Percentiles rank a stretch among this genome's conserved stretches.
Conservation (phyloP, 495 filamentous ascomycete species). For the Neurospora tetraspora region DNA sequence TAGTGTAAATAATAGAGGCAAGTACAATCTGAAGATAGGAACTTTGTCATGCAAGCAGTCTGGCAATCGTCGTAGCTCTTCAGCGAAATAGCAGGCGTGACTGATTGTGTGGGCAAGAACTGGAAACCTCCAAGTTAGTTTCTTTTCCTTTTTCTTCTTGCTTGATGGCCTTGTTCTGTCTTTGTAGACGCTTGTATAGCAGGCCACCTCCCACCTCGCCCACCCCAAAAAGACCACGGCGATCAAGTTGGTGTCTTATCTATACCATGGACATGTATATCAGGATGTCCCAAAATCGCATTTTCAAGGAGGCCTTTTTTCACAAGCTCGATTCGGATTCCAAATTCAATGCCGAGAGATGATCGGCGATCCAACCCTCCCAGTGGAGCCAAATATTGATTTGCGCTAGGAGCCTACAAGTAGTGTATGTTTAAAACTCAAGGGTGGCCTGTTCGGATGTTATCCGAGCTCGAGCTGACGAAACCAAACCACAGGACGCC, state of each 20-base stretch:
- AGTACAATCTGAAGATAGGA: neutral
- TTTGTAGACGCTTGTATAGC: neutral
- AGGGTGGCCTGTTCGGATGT: neutral
- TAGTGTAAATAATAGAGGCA: neutral
- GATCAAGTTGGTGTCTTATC: neutral
- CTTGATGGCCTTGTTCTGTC: too few relatives aligned
- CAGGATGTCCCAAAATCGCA: neutral
- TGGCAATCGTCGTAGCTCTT: neutral
- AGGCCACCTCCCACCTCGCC: neutral
- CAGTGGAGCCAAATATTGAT: neutral
- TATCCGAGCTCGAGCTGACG: neutral
- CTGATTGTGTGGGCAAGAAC: neutral
- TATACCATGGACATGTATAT: neutral
- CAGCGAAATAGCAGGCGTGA: neutral
- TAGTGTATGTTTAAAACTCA: neutral
- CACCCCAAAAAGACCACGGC: neutral
- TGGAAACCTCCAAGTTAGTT: neutral
- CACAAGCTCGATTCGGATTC: neutral
- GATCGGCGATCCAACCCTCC: neutral
- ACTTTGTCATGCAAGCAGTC: neutral
- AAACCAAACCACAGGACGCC: neutral
- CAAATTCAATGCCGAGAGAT: neutral
- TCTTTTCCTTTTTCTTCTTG: too few relatives aligned
- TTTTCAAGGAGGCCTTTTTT: neutral
- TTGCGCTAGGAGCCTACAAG: neutral